Base-by-base conservation (phyloP, 2,329 filamentous ascomycete species). In the Calonectria crousiana region DNA sequence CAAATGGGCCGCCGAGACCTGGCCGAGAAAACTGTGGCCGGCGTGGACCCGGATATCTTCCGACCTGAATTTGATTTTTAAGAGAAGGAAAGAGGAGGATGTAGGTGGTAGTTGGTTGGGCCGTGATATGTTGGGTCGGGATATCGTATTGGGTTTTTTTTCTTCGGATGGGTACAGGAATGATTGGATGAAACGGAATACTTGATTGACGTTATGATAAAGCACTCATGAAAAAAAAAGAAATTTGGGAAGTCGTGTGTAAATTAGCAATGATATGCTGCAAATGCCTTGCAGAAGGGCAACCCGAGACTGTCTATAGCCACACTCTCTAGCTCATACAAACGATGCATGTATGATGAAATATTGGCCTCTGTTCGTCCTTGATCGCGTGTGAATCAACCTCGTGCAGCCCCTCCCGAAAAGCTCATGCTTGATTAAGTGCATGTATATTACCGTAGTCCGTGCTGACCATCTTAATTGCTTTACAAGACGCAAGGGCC, bases 1-100 rank as follows among this genome's bases (percentile, higher is more conserved):
- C 95, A 98, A 87, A 98, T 99, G 97, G 94, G 94, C 3, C 88
- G 97, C 72, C 89, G 95, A 71, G 97, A 99, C 85, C 84, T 99
- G 82, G 94, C 94, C 4, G 96, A 98, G 83, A 91, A 93, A 87
- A 97, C 98, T 8, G 93, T 96, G 16, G 92, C 93, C 1, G 96
- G 96, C 32, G 96, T 99, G 87, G 95, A 98, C 86, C 93, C 98
- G 32, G 95, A 97, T 82, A 88, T 92, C 49, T 98, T 99, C 88
- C 92, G 95, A 81, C 92, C 92, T 72, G 95, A 98, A 80, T 97
- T 98, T 89, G 96, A 98, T 74, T 98, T 98, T 80, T 91, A 85
- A 80, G 49, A 38, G 68, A 67, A 20, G 14, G 30, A 13, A n/a
- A 13, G 23, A 14, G n/a, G 26, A 32, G 13, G 28, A 28, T 58